Percentiles rank a stretch among this genome's conserved stretches.
phyloP scores from a whole-genome alignment of 164 flowering plant species.

The Cinnamomum chago region DNA sequence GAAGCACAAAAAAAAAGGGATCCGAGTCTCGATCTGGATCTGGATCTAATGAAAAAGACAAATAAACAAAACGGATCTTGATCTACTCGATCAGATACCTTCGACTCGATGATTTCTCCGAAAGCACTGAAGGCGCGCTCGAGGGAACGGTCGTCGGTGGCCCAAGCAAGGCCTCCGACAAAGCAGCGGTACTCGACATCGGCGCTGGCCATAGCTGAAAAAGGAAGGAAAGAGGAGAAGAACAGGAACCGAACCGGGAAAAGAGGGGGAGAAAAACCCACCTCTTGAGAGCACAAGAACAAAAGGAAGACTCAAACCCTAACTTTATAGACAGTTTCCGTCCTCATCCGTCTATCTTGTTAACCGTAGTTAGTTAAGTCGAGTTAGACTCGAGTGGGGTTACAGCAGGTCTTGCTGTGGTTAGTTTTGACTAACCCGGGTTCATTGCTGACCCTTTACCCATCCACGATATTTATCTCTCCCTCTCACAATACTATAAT shows the following conservation, averaged over 20 bases:
- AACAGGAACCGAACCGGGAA: background rate
- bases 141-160: constrained; percentile 24
- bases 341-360: background rate
- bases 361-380: constrained; percentile 17
- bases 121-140: constrained; percentile 24
- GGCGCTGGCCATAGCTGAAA: constrained; percentile 14
- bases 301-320: background rate
- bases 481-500: too few relatives aligned
- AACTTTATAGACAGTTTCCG: constrained; percentile 5
- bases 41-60: background rate
- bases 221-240: too few relatives aligned
- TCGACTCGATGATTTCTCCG: constrained; percentile 23
- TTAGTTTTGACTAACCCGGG: background rate
- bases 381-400: too few relatives aligned
- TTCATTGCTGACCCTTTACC: background rate
- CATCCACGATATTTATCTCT: too few relatives aligned
- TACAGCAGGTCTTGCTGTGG: too few relatives aligned
- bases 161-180: constrained; percentile 32
- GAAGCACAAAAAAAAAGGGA: too few relatives aligned
- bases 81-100: constrained; percentile 20
- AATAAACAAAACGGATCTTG: constrained; percentile 8
- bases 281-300: constrained; percentile 7
- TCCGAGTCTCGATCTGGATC: background rate
- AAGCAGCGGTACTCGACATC: constrained; percentile 31
- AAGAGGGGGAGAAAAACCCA: constrained; percentile 4